Evolutionary conservation across 1,284 basidiomycete species (phyloP).

Genomic region (Puccinia triticina): DNA sequence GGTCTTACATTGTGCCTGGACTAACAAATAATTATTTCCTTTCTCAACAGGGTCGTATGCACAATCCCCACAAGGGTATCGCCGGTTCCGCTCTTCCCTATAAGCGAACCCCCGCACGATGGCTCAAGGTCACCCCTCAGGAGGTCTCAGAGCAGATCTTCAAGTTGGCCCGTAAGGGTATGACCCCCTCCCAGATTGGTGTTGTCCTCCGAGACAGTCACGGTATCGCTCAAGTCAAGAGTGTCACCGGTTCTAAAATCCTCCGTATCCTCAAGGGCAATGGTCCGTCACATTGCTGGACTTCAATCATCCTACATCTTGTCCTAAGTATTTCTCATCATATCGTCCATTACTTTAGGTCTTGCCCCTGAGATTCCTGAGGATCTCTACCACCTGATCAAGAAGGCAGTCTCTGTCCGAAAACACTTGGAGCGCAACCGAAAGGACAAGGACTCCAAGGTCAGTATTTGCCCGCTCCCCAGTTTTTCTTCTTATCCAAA

Average conservation of each 20-base stretch:
- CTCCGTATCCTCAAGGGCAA: slow-evolving; percentile 95
- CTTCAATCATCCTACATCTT: not conserved
- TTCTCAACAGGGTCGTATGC: slow-evolving; percentile 73
- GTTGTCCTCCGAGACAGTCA: slow-evolving; percentile 96
- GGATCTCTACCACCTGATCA: slow-evolving; percentile 99
- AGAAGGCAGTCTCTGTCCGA: slow-evolving; percentile 98
- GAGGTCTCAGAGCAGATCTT: slow-evolving; percentile 94
- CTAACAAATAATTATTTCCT: not conserved
- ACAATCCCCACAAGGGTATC: slow-evolving; percentile 98
- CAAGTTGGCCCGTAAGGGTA: slow-evolving; percentile 96
- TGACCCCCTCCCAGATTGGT: slow-evolving; percentile 97
- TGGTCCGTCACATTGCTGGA: slow-evolving; percentile 66
- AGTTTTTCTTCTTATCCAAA: not conserved
- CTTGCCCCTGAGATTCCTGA: slow-evolving; percentile 97
- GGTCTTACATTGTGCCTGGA: not conserved
- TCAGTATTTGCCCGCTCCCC: not conserved
- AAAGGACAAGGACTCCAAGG: slow-evolving; percentile 74
- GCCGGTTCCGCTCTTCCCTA: slow-evolving; percentile 97
- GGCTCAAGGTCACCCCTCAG: slow-evolving; percentile 95
- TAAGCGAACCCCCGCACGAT: slow-evolving; percentile 88
- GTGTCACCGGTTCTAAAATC: slow-evolving; percentile 99
- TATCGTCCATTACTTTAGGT: slow-evolving; percentile 64
- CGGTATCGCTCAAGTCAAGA: slow-evolving; percentile 92
- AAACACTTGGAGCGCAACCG: slow-evolving; percentile 99
- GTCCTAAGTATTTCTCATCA: not conserved